Evolutionary conservation across 345 rosid genomes (phyloP).

Genomic region (Gossypium mustelinum): DNA sequence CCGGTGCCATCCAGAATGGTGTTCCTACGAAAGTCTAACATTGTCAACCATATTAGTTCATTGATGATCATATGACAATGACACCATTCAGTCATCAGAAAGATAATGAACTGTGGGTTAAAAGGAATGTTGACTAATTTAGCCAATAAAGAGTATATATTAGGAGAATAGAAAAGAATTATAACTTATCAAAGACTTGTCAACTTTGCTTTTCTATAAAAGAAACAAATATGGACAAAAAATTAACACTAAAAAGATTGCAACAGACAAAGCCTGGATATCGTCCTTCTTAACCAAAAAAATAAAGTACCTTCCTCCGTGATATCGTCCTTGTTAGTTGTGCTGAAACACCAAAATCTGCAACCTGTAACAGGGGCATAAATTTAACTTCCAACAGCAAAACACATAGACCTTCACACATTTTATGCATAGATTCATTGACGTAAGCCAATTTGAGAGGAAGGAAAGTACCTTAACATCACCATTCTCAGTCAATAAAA

Average conservation of each 20-base stretch:
- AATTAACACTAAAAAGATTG: background rate
- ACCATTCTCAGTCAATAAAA: constrained; percentile 88
- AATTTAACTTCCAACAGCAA: constrained; percentile 24
- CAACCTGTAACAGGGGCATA: constrained; percentile 60
- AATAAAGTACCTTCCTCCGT: constrained; percentile 76
- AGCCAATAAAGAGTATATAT: background rate
- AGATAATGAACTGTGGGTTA: background rate
- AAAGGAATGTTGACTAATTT: constrained; percentile 8
- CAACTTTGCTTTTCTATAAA: constrained; percentile 1
- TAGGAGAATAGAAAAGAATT: background rate
- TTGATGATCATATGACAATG: constrained; percentile 11
- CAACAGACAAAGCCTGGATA: background rate
- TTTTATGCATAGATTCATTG: constrained; percentile 1
- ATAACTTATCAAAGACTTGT: background rate
- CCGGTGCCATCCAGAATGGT: constrained; percentile 99
- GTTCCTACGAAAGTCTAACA: constrained; percentile 99
- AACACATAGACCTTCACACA: constrained; percentile 7
- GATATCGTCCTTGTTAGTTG: constrained; percentile 98
- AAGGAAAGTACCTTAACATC: constrained; percentile 83
- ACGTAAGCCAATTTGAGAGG: constrained; percentile 8
- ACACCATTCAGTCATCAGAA: constrained; percentile 4
- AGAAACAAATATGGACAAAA: background rate
- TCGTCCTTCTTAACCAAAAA: constrained; percentile 14
- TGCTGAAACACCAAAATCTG: constrained; percentile 99
- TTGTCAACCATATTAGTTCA: constrained; percentile 40